These are phyloP conservation scores for Sporisorium exsertum DNA, from an alignment of 1,284 basidiomycete genomes.

Conservation along the genomic window DNA sequence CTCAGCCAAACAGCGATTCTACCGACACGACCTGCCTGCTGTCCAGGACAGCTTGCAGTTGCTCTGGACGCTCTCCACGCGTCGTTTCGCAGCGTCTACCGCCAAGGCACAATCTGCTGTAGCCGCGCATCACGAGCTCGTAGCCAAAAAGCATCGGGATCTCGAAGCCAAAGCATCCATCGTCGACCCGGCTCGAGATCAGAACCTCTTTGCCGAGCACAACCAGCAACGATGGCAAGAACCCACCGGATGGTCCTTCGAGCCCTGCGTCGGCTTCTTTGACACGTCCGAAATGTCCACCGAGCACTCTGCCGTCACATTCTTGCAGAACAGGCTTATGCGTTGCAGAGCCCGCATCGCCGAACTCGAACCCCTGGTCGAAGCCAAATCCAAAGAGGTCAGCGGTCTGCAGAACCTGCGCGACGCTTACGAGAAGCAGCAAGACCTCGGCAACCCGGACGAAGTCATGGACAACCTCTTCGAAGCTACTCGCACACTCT, in stretches of 20 bases:
- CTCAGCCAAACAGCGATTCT: constrained; percentile 50
- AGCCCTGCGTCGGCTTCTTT: constrained; percentile 59
- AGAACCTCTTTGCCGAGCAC: constrained; percentile 45
- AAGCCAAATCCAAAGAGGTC: constrained; percentile 48
- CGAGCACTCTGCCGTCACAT: constrained; percentile 36
- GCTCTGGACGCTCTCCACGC: constrained; percentile 50
- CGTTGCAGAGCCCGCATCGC: constrained; percentile 33
- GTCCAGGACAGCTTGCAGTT: constrained; percentile 47
- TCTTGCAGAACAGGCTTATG: constrained; percentile 55
- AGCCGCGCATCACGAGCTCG: constrained; percentile 31
- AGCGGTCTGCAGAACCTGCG: constrained; percentile 50
- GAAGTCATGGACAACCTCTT: constrained; percentile 58
- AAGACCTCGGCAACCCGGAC: constrained; percentile 49
- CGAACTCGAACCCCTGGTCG: constrained; percentile 43
- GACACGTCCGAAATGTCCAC: constrained; percentile 56
- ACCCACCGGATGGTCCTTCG: constrained; percentile 49
- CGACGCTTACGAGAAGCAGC: constrained; percentile 46
- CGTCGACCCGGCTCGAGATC: constrained; percentile 39
- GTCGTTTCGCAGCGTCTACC: constrained; percentile 23
- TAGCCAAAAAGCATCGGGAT: constrained; percentile 24
- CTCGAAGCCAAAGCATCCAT: constrained; percentile 19
- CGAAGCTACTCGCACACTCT: constrained; percentile 28
- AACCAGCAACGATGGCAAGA: constrained; percentile 54
- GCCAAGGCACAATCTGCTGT: constrained; percentile 17
- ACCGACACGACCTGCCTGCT: constrained; percentile 42